Conservation (phyloP, 768 basidiomycete genomes). For the Boletus speciosus region DNA sequence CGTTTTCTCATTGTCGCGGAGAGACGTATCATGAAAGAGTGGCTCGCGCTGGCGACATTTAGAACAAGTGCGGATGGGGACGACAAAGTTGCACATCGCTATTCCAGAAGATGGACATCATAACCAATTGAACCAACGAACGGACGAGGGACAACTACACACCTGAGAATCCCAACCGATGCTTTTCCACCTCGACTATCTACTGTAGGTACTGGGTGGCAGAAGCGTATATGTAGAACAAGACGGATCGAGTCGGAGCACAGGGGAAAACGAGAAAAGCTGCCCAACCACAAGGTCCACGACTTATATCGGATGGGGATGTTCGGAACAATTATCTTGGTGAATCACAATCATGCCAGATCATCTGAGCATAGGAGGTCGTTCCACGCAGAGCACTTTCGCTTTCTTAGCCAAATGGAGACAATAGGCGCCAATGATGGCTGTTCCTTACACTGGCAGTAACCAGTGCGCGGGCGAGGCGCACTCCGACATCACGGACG, state of each 20-base stretch:
- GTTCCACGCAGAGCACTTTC: conserved; percentile 6
- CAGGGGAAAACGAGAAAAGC: background rate
- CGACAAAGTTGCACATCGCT: conserved; percentile 30
- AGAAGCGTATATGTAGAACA: background rate
- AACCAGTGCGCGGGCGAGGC: too few species aligned
- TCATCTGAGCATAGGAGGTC: conserved; percentile 7
- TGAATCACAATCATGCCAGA: conserved; percentile 10
- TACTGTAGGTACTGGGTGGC: background rate
- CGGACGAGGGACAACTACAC: background rate
- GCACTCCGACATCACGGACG: too few species aligned
- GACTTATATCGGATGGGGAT: conserved; percentile 10
- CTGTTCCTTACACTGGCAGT: background rate
- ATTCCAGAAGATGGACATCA: background rate
- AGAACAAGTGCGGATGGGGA: conserved; percentile 31
- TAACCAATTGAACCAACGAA: background rate
- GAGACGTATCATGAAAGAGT: conserved; percentile 20
- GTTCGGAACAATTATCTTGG: background rate
- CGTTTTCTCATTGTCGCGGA: conserved; percentile 17
- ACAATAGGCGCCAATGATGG: background rate
- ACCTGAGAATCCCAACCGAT: background rate
- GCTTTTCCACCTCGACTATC: background rate
- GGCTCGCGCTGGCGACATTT: conserved; percentile 26
- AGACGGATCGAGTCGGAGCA: background rate
- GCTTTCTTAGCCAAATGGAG: conserved; percentile 13
- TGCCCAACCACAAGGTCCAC: background rate